Conservation (phyloP, 257 asterid species). For the Voacanga thouarsii region DNA sequence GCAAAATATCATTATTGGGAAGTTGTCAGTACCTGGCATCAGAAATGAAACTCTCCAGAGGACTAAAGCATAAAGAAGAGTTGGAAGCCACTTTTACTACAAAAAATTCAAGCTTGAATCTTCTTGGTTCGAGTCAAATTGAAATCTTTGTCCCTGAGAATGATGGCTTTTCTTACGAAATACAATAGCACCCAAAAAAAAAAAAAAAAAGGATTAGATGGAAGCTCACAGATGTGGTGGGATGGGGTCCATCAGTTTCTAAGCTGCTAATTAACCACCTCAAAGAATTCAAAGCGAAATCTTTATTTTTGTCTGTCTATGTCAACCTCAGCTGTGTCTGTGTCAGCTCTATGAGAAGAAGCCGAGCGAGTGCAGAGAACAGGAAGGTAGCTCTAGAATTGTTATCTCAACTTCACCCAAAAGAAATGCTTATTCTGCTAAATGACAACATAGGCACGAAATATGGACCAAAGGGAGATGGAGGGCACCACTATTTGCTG, state of each 20-base stretch:
- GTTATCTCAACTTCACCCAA: too few relatives aligned
- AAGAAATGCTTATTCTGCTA: too few relatives aligned
- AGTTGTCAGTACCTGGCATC: conserved; percentile 71
- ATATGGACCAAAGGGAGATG: too few relatives aligned
- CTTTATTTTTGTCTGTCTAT: too few relatives aligned
- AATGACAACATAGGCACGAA: too few relatives aligned
- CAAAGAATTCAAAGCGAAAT: conserved; percentile 10
- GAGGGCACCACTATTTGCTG: too few relatives aligned
- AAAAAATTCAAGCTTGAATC: neutral
- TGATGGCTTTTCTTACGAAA: neutral
- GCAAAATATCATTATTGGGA: conserved; percentile 4
- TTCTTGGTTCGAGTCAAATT: conserved; percentile 5
- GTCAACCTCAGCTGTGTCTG: too few relatives aligned
- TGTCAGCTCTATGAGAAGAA: too few relatives aligned
- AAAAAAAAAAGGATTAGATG: conserved; percentile 31
- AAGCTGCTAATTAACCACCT: conserved; percentile 18
- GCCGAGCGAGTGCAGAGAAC: too few relatives aligned
- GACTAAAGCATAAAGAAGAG: neutral
- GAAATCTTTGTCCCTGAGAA: neutral
- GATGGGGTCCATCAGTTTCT: conserved; percentile 36
- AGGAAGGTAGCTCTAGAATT: too few relatives aligned
- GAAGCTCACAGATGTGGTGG: conserved; percentile 38
- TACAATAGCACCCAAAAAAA: neutral
- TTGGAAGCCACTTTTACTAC: neutral
- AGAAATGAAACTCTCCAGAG: conserved; percentile 18